phyloP scores from a whole-genome alignment of 2,329 filamentous ascomycete genomes.

The Nemania serpens region DNA sequence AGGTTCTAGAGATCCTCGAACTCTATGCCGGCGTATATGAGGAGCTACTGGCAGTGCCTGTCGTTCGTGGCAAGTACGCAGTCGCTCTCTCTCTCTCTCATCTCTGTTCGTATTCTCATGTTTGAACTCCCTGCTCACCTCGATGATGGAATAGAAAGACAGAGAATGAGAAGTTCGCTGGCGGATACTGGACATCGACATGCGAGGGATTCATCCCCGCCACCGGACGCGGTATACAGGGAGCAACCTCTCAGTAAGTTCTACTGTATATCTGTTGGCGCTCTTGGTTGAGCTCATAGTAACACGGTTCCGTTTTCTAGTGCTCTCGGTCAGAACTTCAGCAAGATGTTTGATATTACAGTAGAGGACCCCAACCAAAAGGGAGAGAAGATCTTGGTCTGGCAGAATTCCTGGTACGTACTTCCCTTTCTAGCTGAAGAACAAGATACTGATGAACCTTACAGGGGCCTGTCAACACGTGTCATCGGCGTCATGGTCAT shows the following conservation, averaged over 20 bases:
- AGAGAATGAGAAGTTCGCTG: constrained; percentile 97
- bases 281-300: not conserved
- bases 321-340: constrained; percentile 91
- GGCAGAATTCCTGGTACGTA: constrained; percentile 86
- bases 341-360: constrained; percentile 98
- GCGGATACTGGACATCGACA: constrained; percentile 94
- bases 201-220: constrained; percentile 90
- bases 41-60: constrained; percentile 87
- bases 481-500: constrained; percentile 99
- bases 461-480: constrained; percentile 85
- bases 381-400: constrained; percentile 81
- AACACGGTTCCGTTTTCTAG: constrained; percentile 16
- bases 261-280: not conserved
- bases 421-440: no score
- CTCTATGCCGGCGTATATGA: constrained; percentile 92
- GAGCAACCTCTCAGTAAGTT: constrained; percentile 83
- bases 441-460: constrained; percentile 1
- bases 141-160: constrained; percentile 65
- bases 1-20: constrained; percentile 92
- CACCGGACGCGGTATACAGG: constrained; percentile 95
- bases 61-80: constrained; percentile 73
- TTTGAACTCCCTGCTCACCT: not conserved
- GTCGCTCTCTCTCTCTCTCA: not conserved
- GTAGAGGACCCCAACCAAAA: constrained; percentile 89
- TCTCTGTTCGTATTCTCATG: not conserved